Conservation (phyloP, 495 filamentous ascomycete genomes). For the Aspergillus sclerotiicarbonarius region DNA sequence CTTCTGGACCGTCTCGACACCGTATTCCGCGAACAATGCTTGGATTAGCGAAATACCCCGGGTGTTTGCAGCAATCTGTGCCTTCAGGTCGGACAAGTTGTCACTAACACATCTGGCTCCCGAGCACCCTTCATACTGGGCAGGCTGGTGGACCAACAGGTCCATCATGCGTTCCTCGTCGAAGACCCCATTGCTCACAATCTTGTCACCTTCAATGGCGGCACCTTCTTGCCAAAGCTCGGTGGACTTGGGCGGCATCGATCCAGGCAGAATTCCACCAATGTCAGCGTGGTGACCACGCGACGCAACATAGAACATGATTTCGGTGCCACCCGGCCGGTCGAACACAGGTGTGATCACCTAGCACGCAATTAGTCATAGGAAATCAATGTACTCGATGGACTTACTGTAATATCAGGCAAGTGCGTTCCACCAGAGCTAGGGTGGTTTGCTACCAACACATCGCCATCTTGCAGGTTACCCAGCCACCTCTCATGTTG, state of each 20-base stretch:
- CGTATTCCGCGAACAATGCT: constrained; percentile 82
- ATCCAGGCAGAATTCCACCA: constrained; percentile 91
- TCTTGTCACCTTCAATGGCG: constrained; percentile 88
- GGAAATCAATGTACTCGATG: neutral
- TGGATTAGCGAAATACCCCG: constrained; percentile 92
- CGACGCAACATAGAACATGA: constrained; percentile 95
- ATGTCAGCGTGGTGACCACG: constrained; percentile 97
- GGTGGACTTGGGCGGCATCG: constrained; percentile 92
- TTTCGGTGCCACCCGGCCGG: constrained; percentile 64
- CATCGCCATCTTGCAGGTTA: constrained; percentile 86
- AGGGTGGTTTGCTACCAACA: constrained; percentile 93
- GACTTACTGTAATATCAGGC: constrained; percentile 81
- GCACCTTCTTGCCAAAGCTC: constrained; percentile 96
- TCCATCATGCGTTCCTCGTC: constrained; percentile 85
- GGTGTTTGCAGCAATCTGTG: constrained; percentile 93
- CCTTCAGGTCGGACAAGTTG: constrained; percentile 94
- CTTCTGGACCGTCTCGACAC: constrained; percentile 85
- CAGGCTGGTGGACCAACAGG: constrained; percentile 78
- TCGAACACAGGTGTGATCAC: constrained; percentile 77
- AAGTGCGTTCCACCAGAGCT: constrained; percentile 87
- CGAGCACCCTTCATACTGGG: constrained; percentile 80
- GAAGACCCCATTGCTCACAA: constrained; percentile 86
- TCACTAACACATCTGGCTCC: constrained; percentile 89
- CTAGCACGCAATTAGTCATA: neutral
- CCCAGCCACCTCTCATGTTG: constrained; percentile 91